Conservation (phyloP, 2,329 filamentous ascomycete species). For the Botrytis pseudocinerea region DNA sequence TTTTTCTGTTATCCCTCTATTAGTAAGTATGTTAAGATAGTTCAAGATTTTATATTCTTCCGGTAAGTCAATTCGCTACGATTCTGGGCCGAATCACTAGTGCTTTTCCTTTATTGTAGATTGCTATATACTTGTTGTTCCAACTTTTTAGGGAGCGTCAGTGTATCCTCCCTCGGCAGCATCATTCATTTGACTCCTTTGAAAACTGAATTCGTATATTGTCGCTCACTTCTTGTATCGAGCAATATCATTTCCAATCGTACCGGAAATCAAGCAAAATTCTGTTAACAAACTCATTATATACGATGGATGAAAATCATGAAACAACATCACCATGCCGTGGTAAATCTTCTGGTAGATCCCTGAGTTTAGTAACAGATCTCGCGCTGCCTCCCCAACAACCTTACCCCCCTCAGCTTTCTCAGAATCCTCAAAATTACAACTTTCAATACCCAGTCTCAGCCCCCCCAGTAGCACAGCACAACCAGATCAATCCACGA, state of each 20-base stretch:
- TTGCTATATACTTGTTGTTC: background rate
- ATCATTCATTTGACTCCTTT: background rate
- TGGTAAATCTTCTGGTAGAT: background rate
- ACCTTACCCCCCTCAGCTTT: background rate
- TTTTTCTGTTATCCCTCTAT: background rate
- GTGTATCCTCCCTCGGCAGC: background rate
- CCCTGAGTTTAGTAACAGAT: background rate
- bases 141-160: background rate
- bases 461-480: background rate
- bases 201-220: background rate
- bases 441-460: background rate
- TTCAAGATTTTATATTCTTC: background rate
- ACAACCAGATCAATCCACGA: background rate
- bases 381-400: background rate
- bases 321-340: background rate
- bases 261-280: background rate
- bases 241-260: background rate
- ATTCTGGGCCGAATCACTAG: background rate
- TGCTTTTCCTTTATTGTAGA: slow-evolving; percentile 16
- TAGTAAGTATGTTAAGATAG: background rate
- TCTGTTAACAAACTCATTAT: background rate
- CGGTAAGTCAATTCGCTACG: slow-evolving; percentile 3
- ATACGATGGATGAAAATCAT: background rate
- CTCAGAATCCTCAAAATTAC: background rate
- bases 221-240: background rate